A percentile compares a stretch with the other conserved stretches of the same genome.
phyloP scores from a whole-genome alignment of 345 rosid species.

The Boechera retrofracta region DNA sequence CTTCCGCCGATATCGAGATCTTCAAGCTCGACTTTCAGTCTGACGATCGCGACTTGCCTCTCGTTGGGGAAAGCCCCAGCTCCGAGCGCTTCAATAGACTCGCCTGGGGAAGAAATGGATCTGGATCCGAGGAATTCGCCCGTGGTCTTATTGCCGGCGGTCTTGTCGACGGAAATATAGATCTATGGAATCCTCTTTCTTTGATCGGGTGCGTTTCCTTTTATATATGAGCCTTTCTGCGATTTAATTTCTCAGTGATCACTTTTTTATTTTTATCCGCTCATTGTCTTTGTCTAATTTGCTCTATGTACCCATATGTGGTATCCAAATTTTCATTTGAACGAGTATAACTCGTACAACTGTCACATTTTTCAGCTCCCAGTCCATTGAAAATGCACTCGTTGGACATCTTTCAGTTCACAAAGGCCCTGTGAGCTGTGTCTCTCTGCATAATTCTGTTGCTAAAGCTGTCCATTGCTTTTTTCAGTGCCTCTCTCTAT shows the following conservation, averaged over 20 bases:
- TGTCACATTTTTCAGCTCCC: constrained; percentile 57
- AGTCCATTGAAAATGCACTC: constrained; percentile 60
- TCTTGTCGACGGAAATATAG: constrained; percentile 87
- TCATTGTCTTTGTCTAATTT: background rate
- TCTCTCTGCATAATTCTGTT: constrained; percentile 16
- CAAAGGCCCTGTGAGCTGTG: constrained; percentile 88
- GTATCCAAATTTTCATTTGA: constrained; percentile 12
- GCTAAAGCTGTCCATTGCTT: constrained; percentile 3
- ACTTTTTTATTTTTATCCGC: background rate
- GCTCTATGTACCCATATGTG: background rate
- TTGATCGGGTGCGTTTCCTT: constrained; percentile 67
- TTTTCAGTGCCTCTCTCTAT: constrained; percentile 2
- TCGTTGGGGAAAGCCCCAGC: constrained; percentile 79
- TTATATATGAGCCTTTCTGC: background rate
- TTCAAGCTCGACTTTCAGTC: constrained; percentile 96
- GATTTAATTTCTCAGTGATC: background rate
- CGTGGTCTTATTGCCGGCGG: constrained; percentile 97
- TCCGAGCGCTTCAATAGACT: constrained; percentile 95
- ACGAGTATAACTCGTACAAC: constrained; percentile 21
- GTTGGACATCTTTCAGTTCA: constrained; percentile 84
- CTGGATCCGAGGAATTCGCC: constrained; percentile 73
- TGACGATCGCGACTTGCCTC: constrained; percentile 78
- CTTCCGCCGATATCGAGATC: constrained; percentile 93
- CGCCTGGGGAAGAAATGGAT: constrained; percentile 92
- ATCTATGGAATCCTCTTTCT: constrained; percentile 81